phyloP scores from a whole-genome alignment of 2,329 filamentous ascomycete genomes.

The Seiridium unicorne region DNA sequence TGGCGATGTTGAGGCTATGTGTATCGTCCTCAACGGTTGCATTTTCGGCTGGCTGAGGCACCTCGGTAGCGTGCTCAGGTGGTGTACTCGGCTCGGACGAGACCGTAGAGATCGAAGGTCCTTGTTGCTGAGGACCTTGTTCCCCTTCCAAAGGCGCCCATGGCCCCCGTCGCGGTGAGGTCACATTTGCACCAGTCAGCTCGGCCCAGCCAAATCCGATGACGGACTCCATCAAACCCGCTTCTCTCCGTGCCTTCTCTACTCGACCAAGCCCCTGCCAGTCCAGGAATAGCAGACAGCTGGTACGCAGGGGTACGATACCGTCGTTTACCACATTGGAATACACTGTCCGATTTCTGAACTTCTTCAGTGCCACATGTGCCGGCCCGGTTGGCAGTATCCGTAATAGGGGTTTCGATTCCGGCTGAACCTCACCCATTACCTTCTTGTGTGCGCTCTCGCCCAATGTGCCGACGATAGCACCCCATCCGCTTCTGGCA shows the following conservation, averaged over 20 bases:
- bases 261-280: conserved; percentile 93
- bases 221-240: conserved; percentile 87
- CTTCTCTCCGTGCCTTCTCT: conserved; percentile 89
- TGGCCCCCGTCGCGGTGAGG: conserved; percentile 41
- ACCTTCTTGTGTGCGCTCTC: conserved; percentile 62
- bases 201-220: conserved; percentile 95
- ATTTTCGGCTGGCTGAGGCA: conserved; percentile 68
- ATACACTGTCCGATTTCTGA: conserved; percentile 87
- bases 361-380: conserved; percentile 81
- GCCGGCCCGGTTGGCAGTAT: conserved; percentile 91
- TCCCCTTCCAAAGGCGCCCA: conserved; percentile 36
- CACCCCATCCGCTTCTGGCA: conserved; percentile 82
- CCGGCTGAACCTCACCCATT: conserved; percentile 64
- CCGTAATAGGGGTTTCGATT: conserved; percentile 83
- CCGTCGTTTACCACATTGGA: conserved; percentile 98
- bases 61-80: conserved; percentile 47
- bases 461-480: conserved; percentile 78
- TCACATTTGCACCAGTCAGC: conserved; percentile 70
- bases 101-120: conserved; percentile 18
- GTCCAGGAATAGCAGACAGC: conserved; percentile 92
- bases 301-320: conserved; percentile 91
- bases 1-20: conserved; percentile 50
- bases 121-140: conserved; percentile 22
- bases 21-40: conserved; percentile 68
- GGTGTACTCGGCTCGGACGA: conserved; percentile 30